Evolutionary conservation across 1,284 basidiomycete genomes (phyloP), one percentile per base, ranked within the genome.

Genomic region (Papiliotrema laurentii): DNA sequence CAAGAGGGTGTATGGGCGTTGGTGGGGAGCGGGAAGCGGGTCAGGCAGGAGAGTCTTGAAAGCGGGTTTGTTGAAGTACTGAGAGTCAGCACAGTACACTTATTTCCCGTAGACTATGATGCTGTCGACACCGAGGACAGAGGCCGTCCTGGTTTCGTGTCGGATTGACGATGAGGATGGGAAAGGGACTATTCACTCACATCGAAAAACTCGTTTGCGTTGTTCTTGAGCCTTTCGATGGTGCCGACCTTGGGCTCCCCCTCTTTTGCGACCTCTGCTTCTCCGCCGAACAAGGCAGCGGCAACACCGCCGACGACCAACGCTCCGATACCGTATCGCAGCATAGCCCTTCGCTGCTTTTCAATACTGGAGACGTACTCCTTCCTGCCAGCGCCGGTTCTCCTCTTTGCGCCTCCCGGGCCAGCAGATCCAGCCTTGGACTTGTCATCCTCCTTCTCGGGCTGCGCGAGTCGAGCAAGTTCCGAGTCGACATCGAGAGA

Each of bases 31-130:
- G 4, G 92, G 89, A 41, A 89, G 78, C 5, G 87, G 87, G 48
- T 89, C 86, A 0, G 96, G 96, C 4, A 99, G 81, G 2, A 98
- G 81, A 66, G 93, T 87, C 25, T 85, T 80, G 85, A 90, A 97
- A 31, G 86, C 83, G 1, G 96, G 94, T 75, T 96, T 87, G 65
- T 85, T 90, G 72, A 96, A 91, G 69, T 83, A 85, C 87, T 93
- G 64, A 16, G 25, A 11, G 11, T 25, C 42, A 37, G 26, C 26
- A 31, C 11, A 50, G 45, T 39, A 38, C 19, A n/a, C n/a, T n/a
- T n/a, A n/a, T n/a, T n/a, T n/a, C n/a, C n/a, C n/a, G n/a, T n/a
- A n/a, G n/a, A n/a, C n/a, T n/a, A n/a, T n/a, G n/a, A n/a, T n/a
- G n/a, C n/a, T n/a, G n/a, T n/a, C n/a, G n/a, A n/a, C n/a, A n/a